phyloP scores from a whole-genome alignment of 257 asterid genomes.

The Asclepias syriaca region DNA sequence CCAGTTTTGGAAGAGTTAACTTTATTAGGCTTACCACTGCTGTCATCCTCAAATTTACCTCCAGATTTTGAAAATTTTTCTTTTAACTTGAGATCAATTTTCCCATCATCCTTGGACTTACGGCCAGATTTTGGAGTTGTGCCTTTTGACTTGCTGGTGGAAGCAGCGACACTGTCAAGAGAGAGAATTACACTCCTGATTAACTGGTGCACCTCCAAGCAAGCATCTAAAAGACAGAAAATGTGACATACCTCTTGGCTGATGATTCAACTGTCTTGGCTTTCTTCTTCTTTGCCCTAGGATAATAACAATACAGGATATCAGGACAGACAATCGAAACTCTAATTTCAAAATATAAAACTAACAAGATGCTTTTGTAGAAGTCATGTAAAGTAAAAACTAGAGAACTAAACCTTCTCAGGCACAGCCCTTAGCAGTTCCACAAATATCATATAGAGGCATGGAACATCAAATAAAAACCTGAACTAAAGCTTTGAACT shows the following conservation, averaged over 20 bases:
- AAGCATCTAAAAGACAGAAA: background rate
- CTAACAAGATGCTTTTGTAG: background rate
- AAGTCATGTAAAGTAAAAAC: background rate
- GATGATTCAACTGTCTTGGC: constrained; percentile 38
- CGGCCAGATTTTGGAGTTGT: constrained; percentile 39
- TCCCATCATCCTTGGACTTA: constrained; percentile 43
- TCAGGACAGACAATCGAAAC: background rate
- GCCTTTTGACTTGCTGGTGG: constrained; percentile 48
- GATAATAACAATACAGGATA: constrained; percentile 4
- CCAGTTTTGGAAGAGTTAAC: constrained; percentile 14
- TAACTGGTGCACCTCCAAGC: background rate
- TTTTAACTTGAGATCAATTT: constrained; percentile 35
- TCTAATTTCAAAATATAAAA: background rate
- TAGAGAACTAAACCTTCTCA: background rate
- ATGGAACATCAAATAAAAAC: background rate
- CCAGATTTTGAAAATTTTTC: constrained; percentile 35
- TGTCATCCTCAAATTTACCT: constrained; percentile 38
- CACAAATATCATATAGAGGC: background rate
- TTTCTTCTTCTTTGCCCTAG: constrained; percentile 64
- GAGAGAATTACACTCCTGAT: constrained; percentile 14
- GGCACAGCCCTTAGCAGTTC: background rate
- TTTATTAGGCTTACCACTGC: constrained; percentile 24
- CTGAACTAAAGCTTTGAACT: background rate
- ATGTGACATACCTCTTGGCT: constrained; percentile 43
- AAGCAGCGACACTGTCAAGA: constrained; percentile 22